Evolutionary conservation across 768 basidiomycete species (phyloP).

Genomic region (Amylocystis lapponica): DNA sequence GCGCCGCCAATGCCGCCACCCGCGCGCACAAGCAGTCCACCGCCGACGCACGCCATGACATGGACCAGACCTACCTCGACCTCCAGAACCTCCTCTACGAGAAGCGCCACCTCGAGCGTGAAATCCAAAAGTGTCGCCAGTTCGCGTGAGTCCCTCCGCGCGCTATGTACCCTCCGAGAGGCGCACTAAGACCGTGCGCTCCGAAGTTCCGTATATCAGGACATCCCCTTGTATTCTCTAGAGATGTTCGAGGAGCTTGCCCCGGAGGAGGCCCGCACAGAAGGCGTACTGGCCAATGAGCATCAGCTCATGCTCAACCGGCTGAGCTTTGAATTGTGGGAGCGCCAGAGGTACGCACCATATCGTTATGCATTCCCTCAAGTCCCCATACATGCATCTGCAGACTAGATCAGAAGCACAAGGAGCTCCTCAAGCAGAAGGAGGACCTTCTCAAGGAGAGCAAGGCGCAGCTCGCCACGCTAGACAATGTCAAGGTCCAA

Average conservation of each 20-base stretch:
- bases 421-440: conserved; percentile 63
- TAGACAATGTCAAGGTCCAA: conserved; percentile 75
- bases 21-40: conserved; percentile 70
- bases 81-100: conserved; percentile 87
- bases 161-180: not conserved
- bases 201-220: conserved; percentile 80
- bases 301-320: conserved; percentile 88
- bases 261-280: conserved; percentile 57
- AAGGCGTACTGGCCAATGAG: conserved; percentile 56
- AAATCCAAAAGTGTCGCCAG: conserved; percentile 90
- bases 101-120: conserved; percentile 82
- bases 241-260: conserved; percentile 68
- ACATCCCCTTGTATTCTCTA: conserved; percentile 66
- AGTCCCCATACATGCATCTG: no score
- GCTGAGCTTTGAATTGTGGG: conserved; percentile 79
- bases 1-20: conserved; percentile 64
- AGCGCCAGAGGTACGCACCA: conserved; percentile 70
- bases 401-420: conserved; percentile 68
- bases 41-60: conserved; percentile 71
- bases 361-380: conserved; percentile 6
- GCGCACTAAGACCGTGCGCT: not conserved
- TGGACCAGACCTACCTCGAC: conserved; percentile 85
- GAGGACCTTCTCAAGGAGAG: conserved; percentile 79
- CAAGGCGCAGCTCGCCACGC: conserved; percentile 61
- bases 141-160: conserved; percentile 65